phyloP scores from a whole-genome alignment of 2,329 filamentous ascomycete genomes.

The Cladophialophora bantiana region DNA sequence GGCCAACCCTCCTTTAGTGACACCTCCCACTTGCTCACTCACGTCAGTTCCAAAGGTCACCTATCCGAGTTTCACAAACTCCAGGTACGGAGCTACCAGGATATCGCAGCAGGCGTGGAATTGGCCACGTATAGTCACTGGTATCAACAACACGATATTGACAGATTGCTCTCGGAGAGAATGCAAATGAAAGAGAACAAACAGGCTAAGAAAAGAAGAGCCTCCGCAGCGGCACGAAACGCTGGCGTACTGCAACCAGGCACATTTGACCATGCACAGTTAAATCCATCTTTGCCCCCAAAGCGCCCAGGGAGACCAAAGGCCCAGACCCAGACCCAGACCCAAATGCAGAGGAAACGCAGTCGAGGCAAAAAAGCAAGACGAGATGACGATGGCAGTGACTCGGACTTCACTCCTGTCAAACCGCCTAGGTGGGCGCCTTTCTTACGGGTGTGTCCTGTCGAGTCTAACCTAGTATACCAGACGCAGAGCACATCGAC shows the following conservation, averaged over 20 bases:
- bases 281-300: constrained; percentile 20
- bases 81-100: constrained; percentile 72
- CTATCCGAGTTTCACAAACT: constrained; percentile 83
- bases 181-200: constrained; percentile 78
- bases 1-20: constrained; percentile 84
- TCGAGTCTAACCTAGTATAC: constrained; percentile 8
- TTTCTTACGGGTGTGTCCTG: background rate
- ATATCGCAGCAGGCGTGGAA: constrained; percentile 67
- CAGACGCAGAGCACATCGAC: constrained; percentile 25
- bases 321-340: constrained; percentile 21
- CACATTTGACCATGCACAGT: constrained; percentile 4
- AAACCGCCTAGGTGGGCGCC: constrained; percentile 30
- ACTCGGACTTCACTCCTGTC: constrained; percentile 36
- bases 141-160: constrained; percentile 76
- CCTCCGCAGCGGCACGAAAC: constrained; percentile 20
- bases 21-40: constrained; percentile 88
- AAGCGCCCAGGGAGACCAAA: constrained; percentile 18
- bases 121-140: constrained; percentile 77
- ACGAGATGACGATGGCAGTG: constrained; percentile 31
- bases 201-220: constrained; percentile 49
- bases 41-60: constrained; percentile 92
- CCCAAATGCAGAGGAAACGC: constrained; percentile 24
- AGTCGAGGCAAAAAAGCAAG: constrained; percentile 19
- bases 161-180: constrained; percentile 76
- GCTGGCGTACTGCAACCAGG: constrained; percentile 17